These are phyloP conservation scores for Marchantia polymorpha DNA, from an alignment of 225 moss, liverwort and hornwort genomes.

Conservation along the genomic window DNA sequence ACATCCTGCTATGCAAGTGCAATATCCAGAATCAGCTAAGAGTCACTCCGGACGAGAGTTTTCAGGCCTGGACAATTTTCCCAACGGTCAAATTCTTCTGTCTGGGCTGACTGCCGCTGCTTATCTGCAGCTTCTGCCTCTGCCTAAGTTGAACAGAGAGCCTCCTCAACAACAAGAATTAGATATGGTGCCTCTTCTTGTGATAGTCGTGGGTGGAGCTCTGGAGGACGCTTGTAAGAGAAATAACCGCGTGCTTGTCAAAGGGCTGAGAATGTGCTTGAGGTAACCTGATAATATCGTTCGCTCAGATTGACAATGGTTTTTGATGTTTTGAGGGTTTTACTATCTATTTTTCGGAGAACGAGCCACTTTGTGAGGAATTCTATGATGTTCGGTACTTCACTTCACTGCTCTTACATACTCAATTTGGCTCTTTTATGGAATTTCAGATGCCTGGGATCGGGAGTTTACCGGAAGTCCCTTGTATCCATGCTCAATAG, in stretches of 20 bases:
- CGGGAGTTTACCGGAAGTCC: conserved; percentile 33
- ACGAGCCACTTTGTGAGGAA: no score
- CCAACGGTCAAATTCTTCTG: conserved; percentile 46
- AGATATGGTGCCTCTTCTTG: conserved; percentile 68
- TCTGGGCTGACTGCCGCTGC: conserved; percentile 54
- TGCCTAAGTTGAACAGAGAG: conserved; percentile 16
- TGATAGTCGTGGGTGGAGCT: conserved; percentile 56
- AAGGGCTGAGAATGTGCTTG: conserved; percentile 47
- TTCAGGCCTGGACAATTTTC: conserved; percentile 32
- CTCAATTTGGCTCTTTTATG: background rate
- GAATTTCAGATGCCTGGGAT: conserved; percentile 40
- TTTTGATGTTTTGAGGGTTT: no score
- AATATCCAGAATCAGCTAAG: conserved; percentile 5
- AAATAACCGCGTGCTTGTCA: conserved; percentile 46
- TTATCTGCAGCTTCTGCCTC: conserved; percentile 54
- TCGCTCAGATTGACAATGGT: no score
- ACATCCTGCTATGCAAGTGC: conserved; percentile 5
- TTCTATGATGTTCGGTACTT: no score
- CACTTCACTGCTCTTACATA: background rate
- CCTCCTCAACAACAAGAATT: conserved; percentile 27
- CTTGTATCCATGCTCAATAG: conserved; percentile 66
- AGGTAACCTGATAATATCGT: conserved; percentile 41
- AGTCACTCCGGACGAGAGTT: conserved; percentile 6
- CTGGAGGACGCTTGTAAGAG: conserved; percentile 53
- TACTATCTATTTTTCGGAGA: no score